Conservation (phyloP, 2,329 filamentous ascomycete genomes). For the Botrytis sinoallii region DNA sequence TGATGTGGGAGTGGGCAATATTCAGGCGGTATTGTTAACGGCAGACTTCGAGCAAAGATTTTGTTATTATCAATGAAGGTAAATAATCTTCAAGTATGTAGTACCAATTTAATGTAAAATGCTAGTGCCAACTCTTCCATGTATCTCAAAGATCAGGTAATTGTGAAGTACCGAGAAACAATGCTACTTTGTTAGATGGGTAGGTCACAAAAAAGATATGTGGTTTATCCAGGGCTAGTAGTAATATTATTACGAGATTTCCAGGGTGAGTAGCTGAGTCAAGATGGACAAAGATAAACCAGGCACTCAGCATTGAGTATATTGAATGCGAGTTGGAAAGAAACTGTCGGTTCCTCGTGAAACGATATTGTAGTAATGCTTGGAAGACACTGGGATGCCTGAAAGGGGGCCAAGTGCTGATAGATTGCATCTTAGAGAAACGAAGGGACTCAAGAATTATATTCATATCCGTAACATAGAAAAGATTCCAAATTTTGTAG, state of each 20-base stretch:
- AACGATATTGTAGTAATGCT: not conserved
- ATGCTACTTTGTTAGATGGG: not conserved
- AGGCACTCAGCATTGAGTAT: not conserved
- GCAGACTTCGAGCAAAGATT: not conserved
- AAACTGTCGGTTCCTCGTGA: not conserved
- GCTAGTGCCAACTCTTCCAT: no score
- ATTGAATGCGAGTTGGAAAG: not conserved
- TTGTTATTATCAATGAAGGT: not conserved
- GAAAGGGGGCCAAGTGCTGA: not conserved
- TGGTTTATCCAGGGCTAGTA: not conserved
- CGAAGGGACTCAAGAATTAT: not conserved
- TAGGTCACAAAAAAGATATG: not conserved
- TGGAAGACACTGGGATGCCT: not conserved
- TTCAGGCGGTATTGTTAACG: not conserved
- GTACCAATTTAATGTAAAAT: not conserved
- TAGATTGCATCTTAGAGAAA: not conserved
- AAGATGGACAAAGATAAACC: not conserved
- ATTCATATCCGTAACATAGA: not conserved
- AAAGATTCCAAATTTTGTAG: no score
- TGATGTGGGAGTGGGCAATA: not conserved
- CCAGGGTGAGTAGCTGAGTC: not conserved
- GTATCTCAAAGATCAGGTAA: not conserved
- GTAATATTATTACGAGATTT: fast-evolving
- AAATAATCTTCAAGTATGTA: not conserved
- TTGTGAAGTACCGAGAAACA: not conserved